Evolutionary conservation across 1,139 yeast species (phyloP), one percentile per base, ranked within the genome.

Genomic region (Candida sp.): DNA sequence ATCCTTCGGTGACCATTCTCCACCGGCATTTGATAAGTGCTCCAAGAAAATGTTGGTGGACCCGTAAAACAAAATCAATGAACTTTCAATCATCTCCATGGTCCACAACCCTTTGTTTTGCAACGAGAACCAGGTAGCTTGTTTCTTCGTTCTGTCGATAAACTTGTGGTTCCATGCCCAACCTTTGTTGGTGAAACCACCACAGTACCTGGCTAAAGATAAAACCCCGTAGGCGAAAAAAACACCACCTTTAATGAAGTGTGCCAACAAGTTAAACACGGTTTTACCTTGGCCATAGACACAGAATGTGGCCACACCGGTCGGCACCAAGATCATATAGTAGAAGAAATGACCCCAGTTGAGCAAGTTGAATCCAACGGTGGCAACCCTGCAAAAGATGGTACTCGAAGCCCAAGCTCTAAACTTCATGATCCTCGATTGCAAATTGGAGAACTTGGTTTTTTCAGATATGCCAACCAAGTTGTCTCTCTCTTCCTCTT

Each of bases 191-290:
- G 80, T 67, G 62, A 88, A 90, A 9, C 87, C 90, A 3, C 99
- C 99, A 60, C 92, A 84, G 68, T 90, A 93, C 59, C 98, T 83
- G 3, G 92, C 88, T 46, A 94, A 76, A 12, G 96, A 81, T 17
- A 92, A 68, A 6, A 93, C 54, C 8, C 99, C 99, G 47, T 88
- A 75, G 3, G 80, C 60, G 56, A 91, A 80, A 66, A 94, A 93
- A 3, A 94, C 94, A 11, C 96, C 96, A 52, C 99, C 99, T 69
- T 94, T 94, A 67, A 94, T 93, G 77, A 91, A 90, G 69, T 94
- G 99, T 2, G 99, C 99, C 54, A 93, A 78, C 49, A 94, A 71
- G 63, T 90, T 92, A 72, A 89, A 94, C 5, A 93, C 86, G 23
- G 77, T 73, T 30, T 63, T 66, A 5, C 83, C 92, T 67, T 81